Conservation (phyloP, 1,139 yeast genomes). For the Diutina ranongensis region DNA sequence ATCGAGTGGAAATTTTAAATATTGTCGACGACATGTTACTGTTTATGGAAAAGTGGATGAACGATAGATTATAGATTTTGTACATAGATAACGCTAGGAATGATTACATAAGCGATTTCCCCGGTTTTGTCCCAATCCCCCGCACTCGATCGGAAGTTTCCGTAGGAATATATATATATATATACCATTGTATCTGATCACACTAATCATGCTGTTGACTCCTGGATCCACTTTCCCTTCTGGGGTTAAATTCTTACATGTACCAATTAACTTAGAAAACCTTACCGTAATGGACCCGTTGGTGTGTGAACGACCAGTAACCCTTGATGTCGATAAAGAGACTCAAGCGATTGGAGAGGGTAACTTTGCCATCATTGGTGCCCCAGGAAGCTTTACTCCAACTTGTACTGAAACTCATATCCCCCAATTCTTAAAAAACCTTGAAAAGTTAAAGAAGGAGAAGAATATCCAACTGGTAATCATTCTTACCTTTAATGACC, state of each 20-base stretch:
- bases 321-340: constrained; percentile 32
- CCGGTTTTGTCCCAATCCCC: too few species aligned
- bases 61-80: neutral
- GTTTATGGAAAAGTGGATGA: constrained; percentile 1
- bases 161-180: neutral
- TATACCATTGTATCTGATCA: neutral
- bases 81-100: neutral
- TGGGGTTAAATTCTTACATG: constrained; percentile 40
- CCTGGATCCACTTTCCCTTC: constrained; percentile 35
- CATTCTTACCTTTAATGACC: constrained; percentile 69
- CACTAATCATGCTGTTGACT: constrained; percentile 7
- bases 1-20: neutral
- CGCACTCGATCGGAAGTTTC: neutral
- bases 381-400: constrained; percentile 90
- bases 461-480: constrained; percentile 67
- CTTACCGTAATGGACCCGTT: constrained; percentile 29
- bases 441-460: constrained; percentile 33
- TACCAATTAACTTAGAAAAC: constrained; percentile 35
- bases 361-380: constrained; percentile 59
- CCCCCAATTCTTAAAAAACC: constrained; percentile 54
- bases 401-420: constrained; percentile 76
- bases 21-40: constrained; percentile 2
- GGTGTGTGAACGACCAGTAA: constrained; percentile 44
- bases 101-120: too few species aligned
- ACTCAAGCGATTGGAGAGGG: constrained; percentile 17